Base-by-base conservation (phyloP, 208 protist genomes). In the Phytomonas francai region DNA sequence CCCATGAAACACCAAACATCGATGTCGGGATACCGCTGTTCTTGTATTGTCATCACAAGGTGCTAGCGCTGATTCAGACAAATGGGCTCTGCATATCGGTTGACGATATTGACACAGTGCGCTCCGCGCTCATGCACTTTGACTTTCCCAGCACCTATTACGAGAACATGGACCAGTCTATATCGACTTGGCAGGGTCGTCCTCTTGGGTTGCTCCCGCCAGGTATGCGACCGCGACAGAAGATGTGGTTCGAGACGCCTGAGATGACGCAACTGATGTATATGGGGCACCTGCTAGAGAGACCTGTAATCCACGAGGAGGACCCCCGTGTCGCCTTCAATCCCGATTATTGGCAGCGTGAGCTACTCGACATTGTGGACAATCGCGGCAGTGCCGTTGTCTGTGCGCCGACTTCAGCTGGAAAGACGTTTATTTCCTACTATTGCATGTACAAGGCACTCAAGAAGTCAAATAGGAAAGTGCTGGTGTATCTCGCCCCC, bases 341-440 rank as follows among this genome's bases (percentile, higher is more conserved):
- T 65, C 97, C 97, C 0, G 97, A 99, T 78, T 71, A 49, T 25
- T 99, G 97, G 97, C 97, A 99, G 80, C 72, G 81, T 3, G 80
- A 98, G 32, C 74, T 99, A 64, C 80, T 99, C 2, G 95, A 98
- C 78, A 92, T 96, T 51, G 93, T 99, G 14, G 97, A 98, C 78
- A 66, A 57, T 56, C 83, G 90, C 62, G 88, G 85, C 54, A 97
- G 89, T 64, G 93, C 93, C 5, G 88, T 99, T 3, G 91, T 98
- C n/a, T 95, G 83, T 73, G 95, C 97, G 14, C 95, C 97, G n/a
- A 98, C 97, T 9, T 97, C 91, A 22, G 93, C 92, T 29, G 92
- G 92, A 59, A 99, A 99, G 79, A 99, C 96, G 0, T 99, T 98
- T 78, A 97, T 98, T 73, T 96, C 91, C 33, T 98, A 95, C 76